These are phyloP conservation scores for Psophocarpus tetragonolobus DNA, from an alignment of 306 rosid species.

Conservation along the genomic window DNA sequence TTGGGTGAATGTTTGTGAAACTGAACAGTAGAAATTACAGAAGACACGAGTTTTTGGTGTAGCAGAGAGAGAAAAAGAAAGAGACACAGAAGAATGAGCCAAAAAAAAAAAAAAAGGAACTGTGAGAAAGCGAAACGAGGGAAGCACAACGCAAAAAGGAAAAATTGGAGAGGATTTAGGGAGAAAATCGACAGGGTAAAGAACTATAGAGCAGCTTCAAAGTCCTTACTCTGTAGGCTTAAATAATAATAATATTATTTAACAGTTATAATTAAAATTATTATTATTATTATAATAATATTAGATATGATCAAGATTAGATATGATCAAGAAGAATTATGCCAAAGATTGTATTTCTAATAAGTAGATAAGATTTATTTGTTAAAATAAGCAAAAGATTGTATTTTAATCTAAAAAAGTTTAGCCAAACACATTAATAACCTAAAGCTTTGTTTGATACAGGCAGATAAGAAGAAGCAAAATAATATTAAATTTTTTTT, in stretches of 20 bases:
- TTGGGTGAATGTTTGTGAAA: slow-evolving; percentile 34
- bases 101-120: slow-evolving; percentile 16
- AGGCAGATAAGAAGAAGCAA: no score
- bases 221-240: slow-evolving; percentile 40
- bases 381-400: no score
- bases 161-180: not conserved
- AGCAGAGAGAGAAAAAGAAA: slow-evolving; percentile 28
- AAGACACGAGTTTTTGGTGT: slow-evolving; percentile 31
- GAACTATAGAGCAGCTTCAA: slow-evolving; percentile 40
- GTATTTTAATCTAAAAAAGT: no score
- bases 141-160: not conserved
- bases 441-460: no score
- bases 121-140: slow-evolving; percentile 31
- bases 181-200: slow-evolving; percentile 37
- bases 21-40: slow-evolving; percentile 37
- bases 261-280: not conserved
- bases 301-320: no score
- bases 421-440: no score
- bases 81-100: slow-evolving; percentile 17
- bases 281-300: no score
- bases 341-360: no score
- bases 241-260: slow-evolving; percentile 7
- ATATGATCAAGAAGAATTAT: no score
- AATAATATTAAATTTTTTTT: no score
- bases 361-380: no score